Conservation (phyloP, 2,329 filamentous ascomycete species). For the Helotiales sp. region DNA sequence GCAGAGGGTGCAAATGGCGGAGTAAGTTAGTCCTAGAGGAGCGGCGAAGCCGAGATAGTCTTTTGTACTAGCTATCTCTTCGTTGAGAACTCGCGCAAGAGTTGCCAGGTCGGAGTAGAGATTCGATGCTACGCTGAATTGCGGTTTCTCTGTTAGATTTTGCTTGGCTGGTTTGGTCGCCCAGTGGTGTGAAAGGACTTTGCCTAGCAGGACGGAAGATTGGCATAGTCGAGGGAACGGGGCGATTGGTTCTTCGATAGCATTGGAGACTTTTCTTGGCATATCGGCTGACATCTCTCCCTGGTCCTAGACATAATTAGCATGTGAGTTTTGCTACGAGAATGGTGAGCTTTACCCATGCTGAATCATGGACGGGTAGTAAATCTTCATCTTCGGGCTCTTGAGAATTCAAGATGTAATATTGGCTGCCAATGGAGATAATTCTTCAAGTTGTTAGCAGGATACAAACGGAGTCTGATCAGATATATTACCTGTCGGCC, state of each 20-base stretch:
- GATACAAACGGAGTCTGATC: not conserved
- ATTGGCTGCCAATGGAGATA: conserved; percentile 32
- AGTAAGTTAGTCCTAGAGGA: conserved; percentile 32
- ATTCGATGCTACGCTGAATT: conserved; percentile 26
- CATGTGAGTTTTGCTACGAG: conserved; percentile 2
- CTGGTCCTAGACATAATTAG: conserved; percentile 34
- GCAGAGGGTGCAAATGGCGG: conserved; percentile 36
- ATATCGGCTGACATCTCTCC: conserved; percentile 36
- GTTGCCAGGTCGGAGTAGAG: conserved; percentile 29
- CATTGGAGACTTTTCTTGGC: conserved; percentile 32
- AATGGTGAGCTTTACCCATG: conserved; percentile 38
- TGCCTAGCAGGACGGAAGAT: conserved; percentile 37
- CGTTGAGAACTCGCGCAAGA: conserved; percentile 27
- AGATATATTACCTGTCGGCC: conserved; percentile 40
- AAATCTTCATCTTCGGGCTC: conserved; percentile 28
- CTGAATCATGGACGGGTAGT: conserved; percentile 36
- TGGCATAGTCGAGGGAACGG: conserved; percentile 53
- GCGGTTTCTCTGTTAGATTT: conserved; percentile 22
- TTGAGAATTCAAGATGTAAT: conserved; percentile 31
- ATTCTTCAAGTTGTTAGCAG: conserved; percentile 26
- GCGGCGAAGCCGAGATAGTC: conserved; percentile 30
- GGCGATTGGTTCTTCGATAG: conserved; percentile 46
- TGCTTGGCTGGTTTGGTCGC: conserved; percentile 8
- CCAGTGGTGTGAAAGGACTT: conserved; percentile 36
- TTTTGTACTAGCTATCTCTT: conserved; percentile 25